These are phyloP conservation scores for Crithidia fasciculata DNA, from an alignment of 208 protist species.

Conservation along the genomic window DNA sequence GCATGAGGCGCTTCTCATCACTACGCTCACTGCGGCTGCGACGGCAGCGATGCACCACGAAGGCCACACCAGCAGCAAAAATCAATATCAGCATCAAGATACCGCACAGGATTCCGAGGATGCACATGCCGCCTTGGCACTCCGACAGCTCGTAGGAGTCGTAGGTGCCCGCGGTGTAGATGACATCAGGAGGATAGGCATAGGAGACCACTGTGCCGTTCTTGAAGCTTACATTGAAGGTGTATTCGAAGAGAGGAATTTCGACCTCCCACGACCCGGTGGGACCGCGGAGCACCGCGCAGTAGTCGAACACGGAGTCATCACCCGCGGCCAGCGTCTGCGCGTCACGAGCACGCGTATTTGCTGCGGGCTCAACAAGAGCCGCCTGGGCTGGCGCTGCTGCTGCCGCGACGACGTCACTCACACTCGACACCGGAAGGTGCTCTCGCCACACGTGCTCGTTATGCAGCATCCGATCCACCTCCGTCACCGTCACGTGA, in stretches of 20 bases:
- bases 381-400: no score
- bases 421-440: no score
- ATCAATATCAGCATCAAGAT: slow-evolving; percentile 28
- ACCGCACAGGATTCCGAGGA: slow-evolving; percentile 11
- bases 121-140: slow-evolving; percentile 1
- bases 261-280: no score
- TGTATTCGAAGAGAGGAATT: not conserved
- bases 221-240: not conserved
- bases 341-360: no score
- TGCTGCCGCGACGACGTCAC: no score
- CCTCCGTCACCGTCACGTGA: slow-evolving; percentile 8
- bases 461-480: not conserved
- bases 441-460: not conserved
- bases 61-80: slow-evolving; percentile 11
- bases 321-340: no score
- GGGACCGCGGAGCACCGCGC: not conserved
- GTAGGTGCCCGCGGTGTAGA: not conserved
- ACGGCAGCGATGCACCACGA: slow-evolving; percentile 23
- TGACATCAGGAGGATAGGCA: not conserved
- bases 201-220: not conserved
- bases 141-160: not conserved
- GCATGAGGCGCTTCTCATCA: slow-evolving; percentile 16
- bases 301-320: not conserved
- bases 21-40: slow-evolving; percentile 5
- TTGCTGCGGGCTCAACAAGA: no score